Evolutionary conservation across 345 rosid species (phyloP).

Genomic region (Erodium maritimum): DNA sequence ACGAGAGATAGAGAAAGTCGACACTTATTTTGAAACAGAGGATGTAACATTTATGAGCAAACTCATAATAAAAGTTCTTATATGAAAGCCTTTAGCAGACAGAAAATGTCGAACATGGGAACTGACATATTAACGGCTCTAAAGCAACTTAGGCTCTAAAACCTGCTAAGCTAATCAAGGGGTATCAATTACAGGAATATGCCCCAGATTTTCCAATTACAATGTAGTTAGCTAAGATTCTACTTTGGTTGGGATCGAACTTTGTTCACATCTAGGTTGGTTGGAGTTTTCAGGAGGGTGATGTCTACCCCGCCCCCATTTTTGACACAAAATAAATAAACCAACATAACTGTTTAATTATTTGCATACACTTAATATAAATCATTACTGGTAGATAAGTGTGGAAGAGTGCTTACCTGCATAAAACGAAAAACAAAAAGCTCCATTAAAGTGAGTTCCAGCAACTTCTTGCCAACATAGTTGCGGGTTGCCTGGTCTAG

Average conservation of each 20-base stretch:
- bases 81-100: neutral
- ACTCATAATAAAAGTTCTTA: neutral
- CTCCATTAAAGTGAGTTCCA: conserved; percentile 76
- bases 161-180: neutral
- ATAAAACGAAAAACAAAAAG: conserved; percentile 83
- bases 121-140: neutral
- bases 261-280: neutral
- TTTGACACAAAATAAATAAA: neutral
- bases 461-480: conserved; percentile 69
- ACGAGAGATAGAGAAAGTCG: no score
- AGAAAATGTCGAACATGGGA: neutral
- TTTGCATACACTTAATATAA: no score
- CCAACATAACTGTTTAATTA: neutral
- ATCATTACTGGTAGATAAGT: neutral
- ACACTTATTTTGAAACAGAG: no score
- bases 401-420: conserved; percentile 37
- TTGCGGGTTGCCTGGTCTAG: conserved; percentile 69
- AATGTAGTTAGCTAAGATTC: neutral
- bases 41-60: neutral
- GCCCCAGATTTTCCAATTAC: neutral
- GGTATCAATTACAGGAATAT: neutral
- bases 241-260: neutral
- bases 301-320: neutral
- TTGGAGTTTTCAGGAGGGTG: neutral
- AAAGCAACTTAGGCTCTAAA: neutral